A percentile compares a stretch with the other conserved stretches of the same genome.
Conservation (phyloP, 495 filamentous ascomycete species). For the Margaritispora aquatica region DNA sequence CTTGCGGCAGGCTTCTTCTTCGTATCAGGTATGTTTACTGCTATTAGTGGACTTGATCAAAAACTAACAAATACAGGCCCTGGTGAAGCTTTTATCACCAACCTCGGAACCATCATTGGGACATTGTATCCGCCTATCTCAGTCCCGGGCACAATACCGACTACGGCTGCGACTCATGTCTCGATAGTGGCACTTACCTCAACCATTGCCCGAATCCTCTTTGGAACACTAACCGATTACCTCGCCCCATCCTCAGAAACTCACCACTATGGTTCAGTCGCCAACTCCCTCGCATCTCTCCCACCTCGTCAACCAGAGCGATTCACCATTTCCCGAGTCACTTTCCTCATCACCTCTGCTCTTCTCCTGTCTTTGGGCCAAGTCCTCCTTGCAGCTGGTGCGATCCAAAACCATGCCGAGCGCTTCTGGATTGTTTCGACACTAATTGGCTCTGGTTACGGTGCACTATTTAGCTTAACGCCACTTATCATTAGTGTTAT, state of each 20-base stretch:
- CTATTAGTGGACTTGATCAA: not conserved
- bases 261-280: conserved; percentile 21
- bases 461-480: conserved; percentile 78
- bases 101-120: conserved; percentile 87
- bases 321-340: conserved; percentile 66
- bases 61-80: conserved; percentile 55
- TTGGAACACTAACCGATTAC: conserved; percentile 80
- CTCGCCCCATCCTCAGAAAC: conserved; percentile 62
- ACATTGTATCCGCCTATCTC: conserved; percentile 65
- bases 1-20: conserved; percentile 89
- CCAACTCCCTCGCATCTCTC: conserved; percentile 22
- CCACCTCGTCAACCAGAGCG: conserved; percentile 16
- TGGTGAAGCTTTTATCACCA: conserved; percentile 96
- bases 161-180: conserved; percentile 79
- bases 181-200: conserved; percentile 86
- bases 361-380: conserved; percentile 72
- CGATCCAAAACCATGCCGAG: conserved; percentile 55
- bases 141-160: conserved; percentile 38
- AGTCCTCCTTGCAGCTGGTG: conserved; percentile 64
- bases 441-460: conserved; percentile 83
- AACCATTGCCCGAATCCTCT: conserved; percentile 79
- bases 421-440: conserved; percentile 78
- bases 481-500: conserved; percentile 91
- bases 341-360: conserved; percentile 70
- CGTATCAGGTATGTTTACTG: conserved; percentile 35